These are phyloP conservation scores for Platanus orientalis DNA, from an alignment of 164 flowering plant genomes.

Conservation along the genomic window DNA sequence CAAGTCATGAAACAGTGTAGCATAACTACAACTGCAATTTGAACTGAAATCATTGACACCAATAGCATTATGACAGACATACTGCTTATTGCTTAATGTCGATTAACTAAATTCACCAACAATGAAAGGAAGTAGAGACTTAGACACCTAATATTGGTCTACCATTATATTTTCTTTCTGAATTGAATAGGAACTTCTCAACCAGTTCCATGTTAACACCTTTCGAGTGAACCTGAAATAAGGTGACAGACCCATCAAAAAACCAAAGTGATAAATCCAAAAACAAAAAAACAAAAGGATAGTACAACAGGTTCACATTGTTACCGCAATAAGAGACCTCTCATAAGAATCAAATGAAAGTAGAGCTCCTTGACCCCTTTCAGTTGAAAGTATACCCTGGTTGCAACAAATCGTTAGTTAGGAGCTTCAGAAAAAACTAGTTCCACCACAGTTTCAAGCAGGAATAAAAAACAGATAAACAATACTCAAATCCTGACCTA, in stretches of 20 bases:
- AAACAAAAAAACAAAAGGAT: background rate
- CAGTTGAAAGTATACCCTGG: conserved; percentile 92
- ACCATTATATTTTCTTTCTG: conserved; percentile 60
- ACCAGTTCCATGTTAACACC: conserved; percentile 64
- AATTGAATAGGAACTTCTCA: conserved; percentile 45
- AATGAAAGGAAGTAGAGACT: too few relatives aligned
- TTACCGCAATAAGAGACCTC: conserved; percentile 81
- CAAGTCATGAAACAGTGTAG: too few relatives aligned
- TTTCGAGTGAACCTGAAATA: conserved; percentile 84
- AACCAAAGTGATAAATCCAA: background rate
- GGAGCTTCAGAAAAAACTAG: background rate
- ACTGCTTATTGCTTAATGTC: too few relatives aligned
- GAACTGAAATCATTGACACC: too few relatives aligned
- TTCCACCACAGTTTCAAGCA: background rate
- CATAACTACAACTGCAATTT: too few relatives aligned
- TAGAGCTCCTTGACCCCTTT: conserved; percentile 68
- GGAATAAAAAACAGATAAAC: too few relatives aligned
- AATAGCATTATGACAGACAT: too few relatives aligned
- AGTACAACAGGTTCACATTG: background rate
- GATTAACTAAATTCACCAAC: too few relatives aligned
- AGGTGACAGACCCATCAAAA: background rate
- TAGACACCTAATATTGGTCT: conserved; percentile 1
- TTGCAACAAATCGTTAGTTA: conserved; percentile 5
- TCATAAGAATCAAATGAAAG: conserved; percentile 61
- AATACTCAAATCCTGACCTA: too few relatives aligned